These are phyloP conservation scores for Didymella segeticola DNA, from an alignment of 2,329 filamentous ascomycete genomes.

Conservation along the genomic window DNA sequence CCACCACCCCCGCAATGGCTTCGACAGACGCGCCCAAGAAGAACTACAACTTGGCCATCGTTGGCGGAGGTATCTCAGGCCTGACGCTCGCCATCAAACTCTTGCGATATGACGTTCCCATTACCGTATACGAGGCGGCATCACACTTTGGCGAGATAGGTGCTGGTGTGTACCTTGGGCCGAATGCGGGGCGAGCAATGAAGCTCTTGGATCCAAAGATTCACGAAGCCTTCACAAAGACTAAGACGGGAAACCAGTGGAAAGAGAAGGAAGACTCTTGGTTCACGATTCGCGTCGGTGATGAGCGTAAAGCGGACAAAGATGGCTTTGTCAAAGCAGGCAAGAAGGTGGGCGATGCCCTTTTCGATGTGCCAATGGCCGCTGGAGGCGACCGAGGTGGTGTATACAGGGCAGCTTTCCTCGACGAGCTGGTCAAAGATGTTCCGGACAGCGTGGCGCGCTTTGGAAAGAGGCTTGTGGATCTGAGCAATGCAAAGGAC, in stretches of 20 bases:
- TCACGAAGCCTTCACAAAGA: constrained; percentile 50
- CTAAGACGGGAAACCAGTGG: constrained; percentile 49
- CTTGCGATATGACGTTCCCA: constrained; percentile 53
- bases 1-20: constrained; percentile 27
- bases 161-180: constrained; percentile 63
- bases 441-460: constrained; percentile 53
- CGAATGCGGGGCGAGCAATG: constrained; percentile 64
- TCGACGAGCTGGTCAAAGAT: constrained; percentile 59
- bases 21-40: constrained; percentile 32
- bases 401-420: constrained; percentile 58
- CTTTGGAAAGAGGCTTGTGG: constrained; percentile 52
- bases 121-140: constrained; percentile 65
- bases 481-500: constrained; percentile 38
- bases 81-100: constrained; percentile 62
- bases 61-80: constrained; percentile 67
- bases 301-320: constrained; percentile 39
- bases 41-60: constrained; percentile 60
- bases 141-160: constrained; percentile 64
- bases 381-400: constrained; percentile 39
- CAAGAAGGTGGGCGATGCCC: constrained; percentile 39
- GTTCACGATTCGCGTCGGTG: constrained; percentile 44
- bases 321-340: constrained; percentile 37
- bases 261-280: constrained; percentile 31
- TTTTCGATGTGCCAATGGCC: constrained; percentile 38
- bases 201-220: constrained; percentile 57